Evolutionary conservation across 2,329 filamentous ascomycete genomes (phyloP).

Genomic region (Diplodia seriata): DNA sequence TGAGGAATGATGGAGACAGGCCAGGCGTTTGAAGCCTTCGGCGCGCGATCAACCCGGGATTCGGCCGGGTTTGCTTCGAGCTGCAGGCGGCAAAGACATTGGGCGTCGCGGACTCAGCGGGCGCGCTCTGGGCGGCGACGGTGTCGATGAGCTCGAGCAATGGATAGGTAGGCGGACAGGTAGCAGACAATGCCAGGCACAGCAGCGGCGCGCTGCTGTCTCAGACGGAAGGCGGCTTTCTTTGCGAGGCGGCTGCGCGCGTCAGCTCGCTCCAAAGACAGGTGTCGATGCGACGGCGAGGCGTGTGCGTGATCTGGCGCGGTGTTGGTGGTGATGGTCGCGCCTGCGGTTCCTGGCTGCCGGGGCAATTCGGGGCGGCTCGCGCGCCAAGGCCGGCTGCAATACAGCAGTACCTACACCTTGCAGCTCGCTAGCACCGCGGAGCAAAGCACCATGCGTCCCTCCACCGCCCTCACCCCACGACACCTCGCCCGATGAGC

Average conservation of each 20-base stretch:
- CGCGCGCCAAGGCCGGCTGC: constrained; percentile 19
- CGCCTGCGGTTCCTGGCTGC: neutral
- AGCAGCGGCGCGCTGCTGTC: neutral
- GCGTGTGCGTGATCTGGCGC: neutral
- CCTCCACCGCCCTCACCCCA: constrained; percentile 15
- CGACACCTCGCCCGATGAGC: constrained; percentile 29
- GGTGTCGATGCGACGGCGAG: neutral
- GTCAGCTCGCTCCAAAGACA: too few species aligned
- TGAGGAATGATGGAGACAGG: constrained; percentile 52
- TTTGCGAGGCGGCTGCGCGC: constrained; percentile 8
- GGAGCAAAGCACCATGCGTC: constrained; percentile 21
- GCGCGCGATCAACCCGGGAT: constrained; percentile 49
- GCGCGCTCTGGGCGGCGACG: constrained; percentile 42
- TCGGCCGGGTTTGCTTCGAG: constrained; percentile 50
- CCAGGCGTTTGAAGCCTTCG: constrained; percentile 52
- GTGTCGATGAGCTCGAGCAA: constrained; percentile 31
- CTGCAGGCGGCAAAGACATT: constrained; percentile 51
- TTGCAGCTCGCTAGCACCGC: constrained; percentile 19
- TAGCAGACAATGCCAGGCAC: constrained; percentile 1
- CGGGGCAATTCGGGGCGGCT: neutral
- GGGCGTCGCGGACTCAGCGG: constrained; percentile 50
- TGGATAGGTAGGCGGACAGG: neutral
- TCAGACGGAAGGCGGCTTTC: neutral
- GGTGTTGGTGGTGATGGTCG: neutral
- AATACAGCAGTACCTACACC: constrained; percentile 20